Conservation (phyloP, 2,329 filamentous ascomycete genomes). For the Diaporthe sp. region DNA sequence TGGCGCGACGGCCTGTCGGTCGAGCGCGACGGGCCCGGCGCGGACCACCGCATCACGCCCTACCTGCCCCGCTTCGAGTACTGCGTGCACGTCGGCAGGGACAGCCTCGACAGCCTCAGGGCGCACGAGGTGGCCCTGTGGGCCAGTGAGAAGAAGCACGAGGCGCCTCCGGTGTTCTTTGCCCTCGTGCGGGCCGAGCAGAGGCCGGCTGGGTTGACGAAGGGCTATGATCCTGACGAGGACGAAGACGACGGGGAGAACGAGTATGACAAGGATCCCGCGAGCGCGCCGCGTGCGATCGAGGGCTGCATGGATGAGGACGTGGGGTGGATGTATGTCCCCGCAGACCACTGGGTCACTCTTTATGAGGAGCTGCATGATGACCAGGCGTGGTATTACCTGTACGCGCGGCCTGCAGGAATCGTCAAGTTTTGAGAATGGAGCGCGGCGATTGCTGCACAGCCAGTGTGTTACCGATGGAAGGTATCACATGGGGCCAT, state of each 20-base stretch:
- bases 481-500: too few species aligned
- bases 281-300: conserved; percentile 12
- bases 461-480: too few species aligned
- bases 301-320: conserved; percentile 33
- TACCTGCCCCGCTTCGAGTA: conserved; percentile 34
- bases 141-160: not conserved
- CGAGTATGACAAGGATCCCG: conserved; percentile 20
- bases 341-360: not conserved
- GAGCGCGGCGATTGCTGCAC: not conserved
- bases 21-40: conserved; percentile 40
- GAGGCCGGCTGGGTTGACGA: conserved; percentile 18
- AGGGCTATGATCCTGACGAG: conserved; percentile 29
- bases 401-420: not conserved
- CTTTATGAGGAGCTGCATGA: conserved; percentile 15
- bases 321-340: conserved; percentile 37
- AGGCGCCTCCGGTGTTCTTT: not conserved
- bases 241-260: conserved; percentile 9
- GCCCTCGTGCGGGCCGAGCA: not conserved
- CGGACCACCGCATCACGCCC: conserved; percentile 23
- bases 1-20: conserved; percentile 64
- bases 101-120: conserved; percentile 31
- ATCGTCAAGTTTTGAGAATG: not conserved
- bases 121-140: not conserved
- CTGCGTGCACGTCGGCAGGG: conserved; percentile 38
- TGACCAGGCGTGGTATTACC: conserved; percentile 2